Percentiles rank a stretch among this genome's conserved stretches.
Conservation (phyloP, 176 grass and related monocot genomes). For the Oryza rufipogon region DNA sequence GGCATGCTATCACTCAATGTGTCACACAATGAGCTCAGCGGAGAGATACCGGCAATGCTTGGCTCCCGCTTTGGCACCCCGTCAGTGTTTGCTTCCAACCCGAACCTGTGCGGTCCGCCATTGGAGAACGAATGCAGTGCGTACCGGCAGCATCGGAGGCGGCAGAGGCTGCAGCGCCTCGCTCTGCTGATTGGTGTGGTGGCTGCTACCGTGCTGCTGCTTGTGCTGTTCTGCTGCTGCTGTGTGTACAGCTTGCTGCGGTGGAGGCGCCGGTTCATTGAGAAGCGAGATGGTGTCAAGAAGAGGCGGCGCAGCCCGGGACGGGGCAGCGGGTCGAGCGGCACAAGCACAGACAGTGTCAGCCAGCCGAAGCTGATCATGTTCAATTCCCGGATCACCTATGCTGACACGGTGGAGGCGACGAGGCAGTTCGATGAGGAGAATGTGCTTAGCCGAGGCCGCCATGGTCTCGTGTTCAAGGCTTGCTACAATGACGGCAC, state of each 20-base stretch:
- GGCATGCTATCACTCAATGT: constrained; percentile 71
- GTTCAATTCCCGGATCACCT: constrained; percentile 93
- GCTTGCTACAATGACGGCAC: constrained; percentile 93
- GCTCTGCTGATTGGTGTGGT: constrained; percentile 67
- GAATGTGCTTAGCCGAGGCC: constrained; percentile 91
- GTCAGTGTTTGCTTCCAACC: constrained; percentile 68
- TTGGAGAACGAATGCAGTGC: constrained; percentile 61
- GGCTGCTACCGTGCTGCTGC: constrained; percentile 48
- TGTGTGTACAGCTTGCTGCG: constrained; percentile 68
- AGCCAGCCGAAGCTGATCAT: constrained; percentile 85
- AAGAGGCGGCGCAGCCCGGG: constrained; percentile 85
- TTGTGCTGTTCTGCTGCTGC: constrained; percentile 70
- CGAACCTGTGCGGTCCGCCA: constrained; percentile 74
- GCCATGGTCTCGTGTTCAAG: constrained; percentile 97
- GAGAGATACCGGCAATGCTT: constrained; percentile 76
- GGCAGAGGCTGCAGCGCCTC: constrained; percentile 54
- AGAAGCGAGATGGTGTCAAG: constrained; percentile 72
- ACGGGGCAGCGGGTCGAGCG: constrained; percentile 89
- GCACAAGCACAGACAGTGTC: constrained; percentile 56
- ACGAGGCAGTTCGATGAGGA: constrained; percentile 93
- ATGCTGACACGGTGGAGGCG: constrained; percentile 82
- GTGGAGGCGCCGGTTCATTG: constrained; percentile 77
- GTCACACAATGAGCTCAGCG: constrained; percentile 79
- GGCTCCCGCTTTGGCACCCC: constrained; percentile 65
- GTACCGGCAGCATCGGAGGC: constrained; percentile 35